Evolutionary conservation across 2,329 filamentous ascomycete species (phyloP).

Genomic region (Verticillium alfalfae): DNA sequence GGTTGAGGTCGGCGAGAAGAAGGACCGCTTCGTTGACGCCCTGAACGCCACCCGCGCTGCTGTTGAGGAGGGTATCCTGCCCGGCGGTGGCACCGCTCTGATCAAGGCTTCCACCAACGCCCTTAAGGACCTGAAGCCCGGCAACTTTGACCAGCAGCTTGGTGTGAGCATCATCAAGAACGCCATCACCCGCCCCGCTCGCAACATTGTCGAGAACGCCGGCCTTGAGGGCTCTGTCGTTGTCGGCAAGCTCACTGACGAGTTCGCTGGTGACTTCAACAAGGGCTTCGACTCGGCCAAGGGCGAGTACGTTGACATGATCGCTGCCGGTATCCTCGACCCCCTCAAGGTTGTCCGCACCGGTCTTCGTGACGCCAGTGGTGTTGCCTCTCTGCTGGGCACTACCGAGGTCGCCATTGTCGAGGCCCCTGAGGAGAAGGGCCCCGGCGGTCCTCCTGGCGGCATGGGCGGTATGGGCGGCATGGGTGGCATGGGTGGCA

Average conservation of each 20-base stretch:
- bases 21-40: constrained; percentile 98
- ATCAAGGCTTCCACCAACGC: constrained; percentile 95
- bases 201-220: constrained; percentile 96
- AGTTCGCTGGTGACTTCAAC: constrained; percentile 91
- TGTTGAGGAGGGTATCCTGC: constrained; percentile 98
- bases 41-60: constrained; percentile 96
- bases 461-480: constrained; percentile 65
- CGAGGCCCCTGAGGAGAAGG: constrained; percentile 92
- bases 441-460: constrained; percentile 49
- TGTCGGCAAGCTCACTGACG: constrained; percentile 96
- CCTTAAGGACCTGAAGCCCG: constrained; percentile 72
- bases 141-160: constrained; percentile 99
- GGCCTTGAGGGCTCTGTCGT: constrained; percentile 93
- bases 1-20: constrained; percentile 99
- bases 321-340: constrained; percentile 91
- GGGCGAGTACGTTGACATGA: constrained; percentile 99
- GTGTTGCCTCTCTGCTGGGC: constrained; percentile 92
- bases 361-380: constrained; percentile 87
- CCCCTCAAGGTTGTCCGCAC: constrained; percentile 99
- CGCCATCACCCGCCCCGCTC: constrained; percentile 91
- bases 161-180: constrained; percentile 97
- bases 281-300: constrained; percentile 95
- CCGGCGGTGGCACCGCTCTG: constrained; percentile 94
- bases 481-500: constrained; percentile 56
- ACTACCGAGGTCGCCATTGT: constrained; percentile 98